Conservation (phyloP, 1,139 yeast genomes). For the Nakaseomyces glabratus region DNA sequence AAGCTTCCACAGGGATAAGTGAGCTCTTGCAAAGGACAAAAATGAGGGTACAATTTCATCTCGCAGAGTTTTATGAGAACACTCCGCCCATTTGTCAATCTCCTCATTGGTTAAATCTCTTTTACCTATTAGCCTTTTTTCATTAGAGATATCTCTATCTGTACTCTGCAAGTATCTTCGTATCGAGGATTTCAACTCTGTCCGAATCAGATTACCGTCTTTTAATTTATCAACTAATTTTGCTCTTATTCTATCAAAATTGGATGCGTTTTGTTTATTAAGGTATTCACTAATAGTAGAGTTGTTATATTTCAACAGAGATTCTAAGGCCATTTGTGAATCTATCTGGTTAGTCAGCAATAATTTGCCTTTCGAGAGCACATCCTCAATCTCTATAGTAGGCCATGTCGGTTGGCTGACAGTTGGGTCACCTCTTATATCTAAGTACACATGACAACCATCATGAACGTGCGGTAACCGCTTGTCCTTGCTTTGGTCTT, state of each 20-base stretch:
- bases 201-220: constrained; percentile 15
- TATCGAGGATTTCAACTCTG: constrained; percentile 18
- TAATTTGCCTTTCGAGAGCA: constrained; percentile 10
- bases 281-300: constrained; percentile 23
- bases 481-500: neutral
- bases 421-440: constrained; percentile 12
- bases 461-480: too few species aligned
- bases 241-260: constrained; percentile 11
- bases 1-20: constrained; percentile 17
- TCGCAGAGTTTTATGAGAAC: constrained; percentile 28
- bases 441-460: constrained; percentile 28
- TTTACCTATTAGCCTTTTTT: constrained; percentile 14
- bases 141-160: constrained; percentile 16
- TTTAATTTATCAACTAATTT: constrained; percentile 10
- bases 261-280: constrained; percentile 14
- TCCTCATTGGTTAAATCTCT: constrained; percentile 13
- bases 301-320: constrained; percentile 23
- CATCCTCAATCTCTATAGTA: constrained; percentile 14
- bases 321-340: constrained; percentile 19
- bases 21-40: constrained; percentile 11
- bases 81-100: constrained; percentile 26
- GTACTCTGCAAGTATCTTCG: constrained; percentile 1
- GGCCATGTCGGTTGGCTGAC: constrained; percentile 20
- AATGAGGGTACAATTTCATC: constrained; percentile 21
- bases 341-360: constrained; percentile 20